Evolutionary conservation across 768 basidiomycete species (phyloP).

Genomic region (Strobilomyces dryophilus): DNA sequence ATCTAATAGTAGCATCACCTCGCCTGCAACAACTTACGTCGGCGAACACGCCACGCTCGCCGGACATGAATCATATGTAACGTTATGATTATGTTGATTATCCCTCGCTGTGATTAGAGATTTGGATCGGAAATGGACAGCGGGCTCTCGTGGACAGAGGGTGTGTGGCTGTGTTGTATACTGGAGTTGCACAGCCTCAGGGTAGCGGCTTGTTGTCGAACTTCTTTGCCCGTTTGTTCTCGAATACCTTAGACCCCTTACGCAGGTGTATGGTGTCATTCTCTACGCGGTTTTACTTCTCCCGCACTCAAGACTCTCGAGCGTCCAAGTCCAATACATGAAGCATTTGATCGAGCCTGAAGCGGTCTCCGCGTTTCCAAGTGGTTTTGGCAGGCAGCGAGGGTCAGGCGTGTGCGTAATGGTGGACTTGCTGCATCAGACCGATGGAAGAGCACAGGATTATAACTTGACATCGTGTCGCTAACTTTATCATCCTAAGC

Average conservation of each 20-base stretch:
- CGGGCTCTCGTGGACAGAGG: no score
- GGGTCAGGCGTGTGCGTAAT: no score
- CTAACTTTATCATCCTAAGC: constrained; percentile 19
- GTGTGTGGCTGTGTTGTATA: not conserved
- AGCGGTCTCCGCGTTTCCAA: constrained; percentile 6
- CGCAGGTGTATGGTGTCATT: not conserved
- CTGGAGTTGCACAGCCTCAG: not conserved
- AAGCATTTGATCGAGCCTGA: constrained; percentile 18
- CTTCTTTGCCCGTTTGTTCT: not conserved
- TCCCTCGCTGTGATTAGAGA: no score
- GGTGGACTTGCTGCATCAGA: constrained; percentile 11
- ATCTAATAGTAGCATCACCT: no score
- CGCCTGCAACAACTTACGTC: no score
- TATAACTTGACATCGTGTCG: constrained; percentile 7
- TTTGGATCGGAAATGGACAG: no score
- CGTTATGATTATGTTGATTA: no score
- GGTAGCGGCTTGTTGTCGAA: not conserved
- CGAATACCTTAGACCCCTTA: not conserved
- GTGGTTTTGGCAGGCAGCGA: constrained; percentile 1
- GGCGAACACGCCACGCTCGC: no score
- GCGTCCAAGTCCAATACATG: constrained; percentile 5
- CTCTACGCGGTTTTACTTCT: not conserved
- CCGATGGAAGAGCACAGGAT: constrained; percentile 8
- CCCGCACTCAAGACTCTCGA: not conserved
- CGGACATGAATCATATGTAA: no score